Conservation (phyloP, 148 eudicot genomes). For the Chenopodium berlandieri region DNA sequence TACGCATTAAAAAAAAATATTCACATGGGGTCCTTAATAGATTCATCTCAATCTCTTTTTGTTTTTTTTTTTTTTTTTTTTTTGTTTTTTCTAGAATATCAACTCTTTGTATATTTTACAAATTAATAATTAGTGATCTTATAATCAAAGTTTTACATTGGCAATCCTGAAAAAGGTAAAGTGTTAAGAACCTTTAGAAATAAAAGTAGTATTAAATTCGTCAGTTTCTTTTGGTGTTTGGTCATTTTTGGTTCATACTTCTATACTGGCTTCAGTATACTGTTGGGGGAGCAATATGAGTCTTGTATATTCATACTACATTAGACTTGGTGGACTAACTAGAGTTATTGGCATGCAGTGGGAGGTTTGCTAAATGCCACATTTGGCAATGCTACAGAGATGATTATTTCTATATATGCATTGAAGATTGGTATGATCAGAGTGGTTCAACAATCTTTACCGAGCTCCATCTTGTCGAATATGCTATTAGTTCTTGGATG, state of each 20-base stretch:
- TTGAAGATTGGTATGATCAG: slow-evolving; percentile 86
- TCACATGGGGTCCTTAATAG: no score
- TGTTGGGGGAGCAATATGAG: not conserved
- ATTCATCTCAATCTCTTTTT: no score
- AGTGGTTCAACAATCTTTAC: slow-evolving; percentile 89
- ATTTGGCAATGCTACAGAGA: slow-evolving; percentile 96
- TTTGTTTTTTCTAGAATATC: no score
- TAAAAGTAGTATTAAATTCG: not conserved
- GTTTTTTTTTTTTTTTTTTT: no score
- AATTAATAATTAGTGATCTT: no score
- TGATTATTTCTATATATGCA: slow-evolving; percentile 93
- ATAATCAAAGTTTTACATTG: no score
- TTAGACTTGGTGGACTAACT: slow-evolving; percentile 23
- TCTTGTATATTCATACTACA: slow-evolving; percentile 2
- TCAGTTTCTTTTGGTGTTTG: not conserved
- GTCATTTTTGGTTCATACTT: not conserved
- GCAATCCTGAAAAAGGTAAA: no score
- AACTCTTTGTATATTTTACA: no score
- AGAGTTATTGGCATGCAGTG: slow-evolving; percentile 52
- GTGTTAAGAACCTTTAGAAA: no score
- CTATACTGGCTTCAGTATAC: not conserved
- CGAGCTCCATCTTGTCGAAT: slow-evolving; percentile 90
- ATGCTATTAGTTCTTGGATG: slow-evolving; percentile 96
- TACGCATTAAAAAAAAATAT: no score
- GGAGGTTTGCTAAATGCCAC: slow-evolving; percentile 98